Evolutionary conservation across 2,329 filamentous ascomycete genomes (phyloP), one percentile per base, ranked within the genome.

Genomic region (Hirsutella minnesotensis): DNA sequence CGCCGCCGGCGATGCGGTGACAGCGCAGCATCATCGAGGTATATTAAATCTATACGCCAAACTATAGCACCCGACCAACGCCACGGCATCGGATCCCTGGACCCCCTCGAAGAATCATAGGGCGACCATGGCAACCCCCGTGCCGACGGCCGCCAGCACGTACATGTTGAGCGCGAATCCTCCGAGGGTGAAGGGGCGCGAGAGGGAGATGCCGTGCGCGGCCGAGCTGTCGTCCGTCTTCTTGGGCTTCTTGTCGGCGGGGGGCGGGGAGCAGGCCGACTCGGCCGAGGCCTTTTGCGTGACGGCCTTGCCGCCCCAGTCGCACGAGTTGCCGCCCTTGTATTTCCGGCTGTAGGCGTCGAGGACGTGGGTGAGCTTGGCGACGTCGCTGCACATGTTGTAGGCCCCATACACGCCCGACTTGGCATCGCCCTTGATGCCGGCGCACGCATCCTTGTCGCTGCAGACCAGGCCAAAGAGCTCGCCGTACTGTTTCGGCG

Each of bases 391-490:
- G 71, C 86, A 92, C 78, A 87, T 86, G 62, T 78, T 77, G 70
- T 85, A 87, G 41, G 83, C 75, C 52, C 86, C 86, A 61, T 85
- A 92, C 13, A 44, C 44, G 34, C 48, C 48, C n/a, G 72, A 70
- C 9, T 68, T 71, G 35, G 67, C 62, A 44, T 66, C 63, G 52
- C 45, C 72, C 49, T 64, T 67, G 64, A 92, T 87, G 43, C 81
- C 85, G 20, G 62, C 65, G 65, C 86, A 92, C 51, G 74, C 70
- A 30, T 61, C 56, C 46, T 70, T 59, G 37, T 64, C 56, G 44
- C 78, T 81, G 65, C 86, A 92, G 62, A 90, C 75, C 61, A 68
- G 79, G 59, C 70, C 71, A 64, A 96, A 96, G 52, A 92, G 74
- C 15, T 73, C 66, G 40, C 74, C 76, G 55, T 78, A 83, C 44